Evolutionary conservation across 139 green algal genomes (phyloP).

Genomic region (Spirogloea muscicola): DNA sequence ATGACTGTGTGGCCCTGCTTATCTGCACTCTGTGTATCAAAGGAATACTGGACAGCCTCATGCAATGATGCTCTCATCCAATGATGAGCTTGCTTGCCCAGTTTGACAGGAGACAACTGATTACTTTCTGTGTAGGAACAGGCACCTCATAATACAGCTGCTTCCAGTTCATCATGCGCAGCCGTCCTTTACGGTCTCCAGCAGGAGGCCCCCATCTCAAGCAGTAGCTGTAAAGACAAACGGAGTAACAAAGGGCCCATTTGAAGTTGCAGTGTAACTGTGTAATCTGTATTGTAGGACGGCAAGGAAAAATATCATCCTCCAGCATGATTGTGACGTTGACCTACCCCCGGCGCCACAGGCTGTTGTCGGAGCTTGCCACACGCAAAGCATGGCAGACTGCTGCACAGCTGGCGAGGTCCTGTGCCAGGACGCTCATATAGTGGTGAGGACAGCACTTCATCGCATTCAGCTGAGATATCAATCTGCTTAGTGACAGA

Average conservation of each 20-base stretch:
- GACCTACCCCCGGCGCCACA: neutral
- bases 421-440: too few relatives aligned
- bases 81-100: neutral
- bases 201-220: neutral
- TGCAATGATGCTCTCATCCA: neutral
- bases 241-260: neutral
- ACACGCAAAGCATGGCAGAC: neutral
- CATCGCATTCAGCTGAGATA: too few relatives aligned
- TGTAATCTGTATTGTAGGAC: neutral
- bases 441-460: too few relatives aligned
- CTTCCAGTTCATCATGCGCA: slow-evolving; percentile 6
- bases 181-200: neutral
- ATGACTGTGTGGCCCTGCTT: slow-evolving; percentile 1
- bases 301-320: neutral
- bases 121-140: neutral
- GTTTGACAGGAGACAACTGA: slow-evolving; percentile 3
- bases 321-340: too few relatives aligned
- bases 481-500: too few relatives aligned
- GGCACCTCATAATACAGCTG: slow-evolving; percentile 16
- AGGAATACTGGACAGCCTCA: neutral
- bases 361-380: neutral
- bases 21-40: slow-evolving; percentile 15
- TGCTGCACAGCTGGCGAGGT: neutral
- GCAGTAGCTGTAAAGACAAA: slow-evolving; percentile 20
- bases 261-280: neutral